phyloP scores from a whole-genome alignment of 495 filamentous ascomycete genomes.

The Penicillium cinerascens region DNA sequence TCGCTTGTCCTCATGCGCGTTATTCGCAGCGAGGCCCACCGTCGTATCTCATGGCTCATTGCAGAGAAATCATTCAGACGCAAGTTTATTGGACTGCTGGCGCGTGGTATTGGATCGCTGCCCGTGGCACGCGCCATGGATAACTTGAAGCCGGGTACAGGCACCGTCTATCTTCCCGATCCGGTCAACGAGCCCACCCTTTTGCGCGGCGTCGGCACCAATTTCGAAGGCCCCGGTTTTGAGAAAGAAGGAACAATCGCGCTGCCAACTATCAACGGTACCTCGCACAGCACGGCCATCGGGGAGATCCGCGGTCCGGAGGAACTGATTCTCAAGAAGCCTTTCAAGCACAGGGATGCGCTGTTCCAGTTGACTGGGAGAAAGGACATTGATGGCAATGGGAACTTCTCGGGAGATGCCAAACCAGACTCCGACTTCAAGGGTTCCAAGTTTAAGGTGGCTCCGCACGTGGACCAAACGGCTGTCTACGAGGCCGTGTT shows the following conservation, averaged over 20 bases:
- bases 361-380: conserved; percentile 76
- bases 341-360: conserved; percentile 68
- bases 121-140: conserved; percentile 90
- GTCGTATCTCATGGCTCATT: conserved; percentile 86
- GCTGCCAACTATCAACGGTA: conserved; percentile 76
- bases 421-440: conserved; percentile 50
- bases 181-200: conserved; percentile 80
- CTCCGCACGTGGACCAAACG: conserved; percentile 92
- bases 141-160: conserved; percentile 70
- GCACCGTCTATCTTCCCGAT: conserved; percentile 88
- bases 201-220: conserved; percentile 78
- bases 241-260: conserved; percentile 80
- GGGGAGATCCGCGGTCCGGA: conserved; percentile 73
- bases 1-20: conserved; percentile 90
- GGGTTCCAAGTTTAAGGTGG: conserved; percentile 79
- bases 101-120: conserved; percentile 76
- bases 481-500: conserved; percentile 94
- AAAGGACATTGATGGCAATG: conserved; percentile 58
- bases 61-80: conserved; percentile 89
- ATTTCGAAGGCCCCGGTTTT: conserved; percentile 71
- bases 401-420: conserved; percentile 49
- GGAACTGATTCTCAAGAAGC: conserved; percentile 81
- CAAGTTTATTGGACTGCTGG: conserved; percentile 80
- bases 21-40: conserved; percentile 76
- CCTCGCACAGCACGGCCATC: conserved; percentile 74